These are phyloP conservation scores for Penicillium maclennaniae DNA, from an alignment of 495 filamentous ascomycete genomes.

Conservation along the genomic window DNA sequence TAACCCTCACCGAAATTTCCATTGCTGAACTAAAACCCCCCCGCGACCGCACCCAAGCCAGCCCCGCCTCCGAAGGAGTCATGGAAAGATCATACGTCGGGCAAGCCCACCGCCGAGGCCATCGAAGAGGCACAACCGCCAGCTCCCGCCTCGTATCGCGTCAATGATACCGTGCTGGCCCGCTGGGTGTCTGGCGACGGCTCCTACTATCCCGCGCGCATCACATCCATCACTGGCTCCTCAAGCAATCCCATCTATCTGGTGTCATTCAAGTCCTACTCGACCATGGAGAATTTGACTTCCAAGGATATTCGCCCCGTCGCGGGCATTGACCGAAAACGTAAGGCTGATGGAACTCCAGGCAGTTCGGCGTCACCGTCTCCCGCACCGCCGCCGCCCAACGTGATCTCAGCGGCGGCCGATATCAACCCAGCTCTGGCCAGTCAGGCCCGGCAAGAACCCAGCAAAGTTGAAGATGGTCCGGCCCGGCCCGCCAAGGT, in stretches of 20 bases:
- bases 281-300: constrained; percentile 76
- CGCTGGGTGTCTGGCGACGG: constrained; percentile 89
- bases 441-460: constrained; percentile 63
- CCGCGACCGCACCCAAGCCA: constrained; percentile 43
- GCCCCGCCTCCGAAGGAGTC: constrained; percentile 55
- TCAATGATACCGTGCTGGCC: constrained; percentile 87
- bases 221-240: constrained; percentile 90
- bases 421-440: constrained; percentile 78
- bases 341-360: constrained; percentile 83
- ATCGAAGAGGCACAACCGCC: constrained; percentile 39
- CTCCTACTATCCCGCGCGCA: constrained; percentile 85
- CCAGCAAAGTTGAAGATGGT: constrained; percentile 64
- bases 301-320: constrained; percentile 81
- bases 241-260: constrained; percentile 83
- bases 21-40: constrained; percentile 74
- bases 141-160: constrained; percentile 59
- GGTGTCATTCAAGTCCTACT: constrained; percentile 88
- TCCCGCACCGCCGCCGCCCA: constrained; percentile 44
- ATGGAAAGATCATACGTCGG: constrained; percentile 63
- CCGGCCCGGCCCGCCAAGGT: constrained; percentile 60
- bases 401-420: constrained; percentile 84
- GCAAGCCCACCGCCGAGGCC: constrained; percentile 35
- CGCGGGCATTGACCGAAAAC: constrained; percentile 66
- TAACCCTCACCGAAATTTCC: constrained; percentile 69
- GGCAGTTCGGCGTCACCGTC: constrained; percentile 45